A percentile compares a stretch with the other conserved stretches of the same genome.
Conservation (phyloP, 768 basidiomycete genomes). For the Xanthoconium stramineum region DNA sequence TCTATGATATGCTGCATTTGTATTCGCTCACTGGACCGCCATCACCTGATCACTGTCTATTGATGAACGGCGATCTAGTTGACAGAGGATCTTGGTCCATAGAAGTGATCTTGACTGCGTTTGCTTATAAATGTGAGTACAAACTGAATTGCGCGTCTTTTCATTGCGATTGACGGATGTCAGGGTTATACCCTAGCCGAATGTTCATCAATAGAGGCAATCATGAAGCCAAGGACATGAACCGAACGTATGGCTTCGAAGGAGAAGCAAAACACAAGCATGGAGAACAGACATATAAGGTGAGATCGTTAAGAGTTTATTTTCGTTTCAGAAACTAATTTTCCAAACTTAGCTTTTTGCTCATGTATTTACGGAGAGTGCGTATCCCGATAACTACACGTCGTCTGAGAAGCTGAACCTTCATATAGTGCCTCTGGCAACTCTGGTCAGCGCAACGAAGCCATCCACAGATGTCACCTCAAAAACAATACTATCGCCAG, state of each 20-base stretch:
- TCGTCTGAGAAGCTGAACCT: conserved; percentile 5
- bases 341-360: conserved; percentile 68
- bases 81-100: conserved; percentile 96
- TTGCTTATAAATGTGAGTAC: conserved; percentile 88
- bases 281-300: conserved; percentile 93
- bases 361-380: conserved; percentile 87
- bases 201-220: conserved; percentile 97
- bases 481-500: conserved; percentile 71
- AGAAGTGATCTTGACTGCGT: conserved; percentile 88
- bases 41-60: conserved; percentile 74
- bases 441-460: conserved; percentile 74
- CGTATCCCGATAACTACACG: conserved; percentile 22
- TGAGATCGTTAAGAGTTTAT: conserved; percentile 21
- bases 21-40: conserved; percentile 84
- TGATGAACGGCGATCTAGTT: conserved; percentile 96
- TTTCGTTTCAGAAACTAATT: conserved; percentile 1
- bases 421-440: conserved; percentile 81
- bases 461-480: conserved; percentile 38
- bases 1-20: conserved; percentile 89
- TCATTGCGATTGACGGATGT: conserved; percentile 10
- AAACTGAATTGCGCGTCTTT: not conserved
- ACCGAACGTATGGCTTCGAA: conserved; percentile 89
- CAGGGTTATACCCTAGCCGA: conserved; percentile 86
- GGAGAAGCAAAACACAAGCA: conserved; percentile 97
- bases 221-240: conserved; percentile 98